Conservation (phyloP, 2,329 filamentous ascomycete species). For the Fusarium lyarnte region DNA sequence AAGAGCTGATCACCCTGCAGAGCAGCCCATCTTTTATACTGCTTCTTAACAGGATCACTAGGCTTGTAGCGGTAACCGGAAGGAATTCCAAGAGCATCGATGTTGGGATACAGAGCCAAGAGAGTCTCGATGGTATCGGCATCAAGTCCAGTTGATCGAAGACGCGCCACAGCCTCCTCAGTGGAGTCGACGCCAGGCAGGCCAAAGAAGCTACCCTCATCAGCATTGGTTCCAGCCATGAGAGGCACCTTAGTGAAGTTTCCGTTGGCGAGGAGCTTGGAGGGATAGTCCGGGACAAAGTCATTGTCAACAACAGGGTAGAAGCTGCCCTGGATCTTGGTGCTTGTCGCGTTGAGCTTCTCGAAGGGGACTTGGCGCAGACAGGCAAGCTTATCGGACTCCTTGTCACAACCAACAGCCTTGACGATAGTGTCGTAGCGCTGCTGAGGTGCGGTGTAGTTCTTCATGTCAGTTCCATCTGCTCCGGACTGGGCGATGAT, state of each 20-base stretch:
- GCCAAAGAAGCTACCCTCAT: constrained; percentile 69
- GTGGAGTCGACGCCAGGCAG: constrained; percentile 51
- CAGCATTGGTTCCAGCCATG: constrained; percentile 69
- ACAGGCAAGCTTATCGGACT: constrained; percentile 42
- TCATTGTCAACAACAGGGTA: constrained; percentile 47
- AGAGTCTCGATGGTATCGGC: constrained; percentile 18
- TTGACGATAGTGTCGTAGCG: constrained; percentile 38
- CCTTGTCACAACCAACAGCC: constrained; percentile 35
- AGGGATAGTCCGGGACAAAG: constrained; percentile 53
- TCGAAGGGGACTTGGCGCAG: constrained; percentile 41
- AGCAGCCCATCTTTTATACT: constrained; percentile 64
- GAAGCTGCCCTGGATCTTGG: constrained; percentile 18
- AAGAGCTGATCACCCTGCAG: constrained; percentile 63
- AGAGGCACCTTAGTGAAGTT: constrained; percentile 72
- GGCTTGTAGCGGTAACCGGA: constrained; percentile 20
- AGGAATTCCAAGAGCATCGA: constrained; percentile 34
- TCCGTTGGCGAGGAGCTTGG: constrained; percentile 63
- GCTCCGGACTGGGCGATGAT: constrained; percentile 61
- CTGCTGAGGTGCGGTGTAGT: constrained; percentile 11
- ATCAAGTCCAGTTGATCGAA: constrained; percentile 11
- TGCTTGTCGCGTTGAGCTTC: constrained; percentile 34
- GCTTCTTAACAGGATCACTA: constrained; percentile 29
- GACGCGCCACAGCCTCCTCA: constrained; percentile 6
- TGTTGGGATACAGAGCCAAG: constrained; percentile 34
- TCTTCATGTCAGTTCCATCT: constrained; percentile 42